Conservation (phyloP, 805 yeast genomes). For the Ascoidea tarda region DNA sequence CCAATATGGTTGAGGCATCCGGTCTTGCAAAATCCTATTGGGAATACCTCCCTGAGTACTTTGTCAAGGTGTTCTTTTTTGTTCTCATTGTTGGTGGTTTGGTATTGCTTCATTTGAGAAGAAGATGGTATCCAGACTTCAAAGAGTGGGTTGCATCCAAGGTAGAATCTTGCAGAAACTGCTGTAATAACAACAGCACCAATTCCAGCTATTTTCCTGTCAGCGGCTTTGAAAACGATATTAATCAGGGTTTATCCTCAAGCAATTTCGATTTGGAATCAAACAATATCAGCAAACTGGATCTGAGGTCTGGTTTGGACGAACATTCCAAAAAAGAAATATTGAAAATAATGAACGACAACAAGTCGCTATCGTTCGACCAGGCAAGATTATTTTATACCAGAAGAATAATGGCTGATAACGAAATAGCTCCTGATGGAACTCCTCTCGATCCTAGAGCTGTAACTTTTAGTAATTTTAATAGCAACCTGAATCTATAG, state of each 20-base stretch:
- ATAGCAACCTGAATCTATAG: too few species aligned
- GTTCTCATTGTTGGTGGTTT: conserved; percentile 6
- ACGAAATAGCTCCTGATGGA: conserved; percentile 52
- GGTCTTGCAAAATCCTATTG: too few species aligned
- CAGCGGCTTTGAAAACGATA: conserved; percentile 26
- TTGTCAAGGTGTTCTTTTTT: neutral
- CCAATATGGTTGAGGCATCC: too few species aligned
- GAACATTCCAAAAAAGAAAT: conserved; percentile 37
- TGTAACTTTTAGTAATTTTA: conserved; percentile 24
- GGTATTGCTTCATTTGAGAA: conserved; percentile 20
- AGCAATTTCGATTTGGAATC: conserved; percentile 36
- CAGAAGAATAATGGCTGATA: conserved; percentile 25
- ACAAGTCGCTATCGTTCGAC: conserved; percentile 39
- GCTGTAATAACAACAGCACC: neutral
- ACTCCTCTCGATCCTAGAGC: conserved; percentile 54
- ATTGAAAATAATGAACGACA: conserved; percentile 35
- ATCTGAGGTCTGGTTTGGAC: conserved; percentile 49
- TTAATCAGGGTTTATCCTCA: conserved; percentile 46
- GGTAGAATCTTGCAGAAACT: neutral
- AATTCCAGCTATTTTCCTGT: neutral
- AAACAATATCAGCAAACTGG: conserved; percentile 31
- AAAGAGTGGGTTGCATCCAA: neutral
- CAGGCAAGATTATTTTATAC: conserved; percentile 49
- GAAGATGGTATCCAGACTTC: conserved; percentile 11
- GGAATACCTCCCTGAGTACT: too few species aligned